Evolutionary conservation across 2,329 filamentous ascomycete genomes (phyloP), one percentile per base, ranked within the genome.

Genomic region (Nigrospora sphaerica): DNA sequence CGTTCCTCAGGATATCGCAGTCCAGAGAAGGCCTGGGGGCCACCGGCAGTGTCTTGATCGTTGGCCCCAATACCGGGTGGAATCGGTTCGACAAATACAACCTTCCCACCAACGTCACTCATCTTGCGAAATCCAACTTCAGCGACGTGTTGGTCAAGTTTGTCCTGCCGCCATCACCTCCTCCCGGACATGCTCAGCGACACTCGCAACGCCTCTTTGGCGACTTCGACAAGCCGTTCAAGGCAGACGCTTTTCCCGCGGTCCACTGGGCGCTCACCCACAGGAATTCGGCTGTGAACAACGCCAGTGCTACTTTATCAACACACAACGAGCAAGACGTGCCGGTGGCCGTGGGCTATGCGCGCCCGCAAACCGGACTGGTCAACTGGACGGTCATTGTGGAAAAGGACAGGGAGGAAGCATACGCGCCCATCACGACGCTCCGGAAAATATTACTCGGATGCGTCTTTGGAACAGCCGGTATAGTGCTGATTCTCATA

Each of bases 341-440:
- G 11, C 61, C 67, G 4, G 88, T 96, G 1, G 85, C 88, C 12
- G 83, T 91, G n/a, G 91, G 90, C 18, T 92, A 83, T 57, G 87
- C 88, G 9, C 74, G 85, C 12, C 81, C 86, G 0, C 74, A 78
- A 45, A 88, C 76, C 6, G 61, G 68, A 0, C 67, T 95, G 44
- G 87, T 87, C 9, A 80, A 92, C 57, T 96, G 91, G 91, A 81
- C 87, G 6, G 69, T 96, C 4, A 57, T 95, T 3, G 78, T 95
- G 1, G 91, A 95, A 61, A 84, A 93, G 62, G 72, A 80, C 3
- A 80, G 81, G 51, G 62, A 63, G 18, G 90, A 95, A 64, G 88
- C 90, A 0, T 90, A 86, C 67, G 72, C 74, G 9, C 86, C 90
- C 0, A 90, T 95, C 47, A 67, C 73, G 28, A 82, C 80, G 17